Base-by-base conservation (phyloP, 2,329 filamentous ascomycete species). In the Fusarium marasasianum region DNA sequence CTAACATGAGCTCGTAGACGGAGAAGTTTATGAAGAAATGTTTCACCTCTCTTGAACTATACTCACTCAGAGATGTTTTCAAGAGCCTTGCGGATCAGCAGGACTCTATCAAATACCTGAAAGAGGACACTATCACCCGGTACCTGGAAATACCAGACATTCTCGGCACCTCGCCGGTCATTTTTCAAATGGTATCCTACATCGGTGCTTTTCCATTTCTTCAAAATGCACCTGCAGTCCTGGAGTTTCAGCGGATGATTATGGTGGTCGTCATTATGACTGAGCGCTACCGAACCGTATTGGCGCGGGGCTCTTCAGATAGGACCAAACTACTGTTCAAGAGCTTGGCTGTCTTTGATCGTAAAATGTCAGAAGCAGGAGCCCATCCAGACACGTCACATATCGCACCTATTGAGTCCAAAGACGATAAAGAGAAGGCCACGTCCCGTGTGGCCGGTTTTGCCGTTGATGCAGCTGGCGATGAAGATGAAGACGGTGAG, bases 81-180 rank as follows among this genome's bases (percentile, higher is more conserved):
- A 88, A 87, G 67, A 89, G 86, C 65, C 89, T 94, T 26, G 91
- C 92, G 72, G 92, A 94, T 76, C 82, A 87, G 22, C 87, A 92
- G 78, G 89, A 87, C 55, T 84, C 86, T 48, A 83, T 93, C 53
- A 86, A 86, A 58, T 93, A 93, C 79, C 87, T 94, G 72, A 93
- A 90, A 77, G 91, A 84, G 79, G 89, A 92, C 58, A 94, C 92
- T 17, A 83, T 94, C 73, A 88, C 90, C 68, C 88, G 91, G 40
- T 94, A 93, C 80, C 88, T 95, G 50, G 91, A 93, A 81, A 87
- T 95, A 26, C 93, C 93, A 8, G 92, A 94, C 78, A 87, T 91
- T 33, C 83, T 94, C 33, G 88, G 86, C 57, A 91, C 89, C 13
- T 92, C 91, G 8, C 87, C 91, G 5, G 87, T 94, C 48, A 78